Base-by-base conservation (phyloP, 495 filamentous ascomycete genomes). In the Aspergillus steynii region DNA sequence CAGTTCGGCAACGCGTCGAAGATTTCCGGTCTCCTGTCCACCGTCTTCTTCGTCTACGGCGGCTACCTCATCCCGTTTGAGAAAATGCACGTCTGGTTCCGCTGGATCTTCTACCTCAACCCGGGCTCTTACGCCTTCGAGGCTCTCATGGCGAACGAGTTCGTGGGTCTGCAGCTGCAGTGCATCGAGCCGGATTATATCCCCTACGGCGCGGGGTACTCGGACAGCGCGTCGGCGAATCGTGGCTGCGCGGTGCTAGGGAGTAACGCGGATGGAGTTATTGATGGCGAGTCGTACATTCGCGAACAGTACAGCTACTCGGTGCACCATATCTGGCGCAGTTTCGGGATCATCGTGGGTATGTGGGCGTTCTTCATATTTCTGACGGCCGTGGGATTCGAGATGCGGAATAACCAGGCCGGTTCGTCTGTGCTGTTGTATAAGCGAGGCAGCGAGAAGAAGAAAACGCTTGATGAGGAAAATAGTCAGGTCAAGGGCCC, bases 61-160 rank as follows among this genome's bases (percentile, higher is more conserved):
- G 91, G 94, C 7, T 98, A 96, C 71, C 84, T 88, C 2, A 90
- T 98, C 59, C 94, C 93, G 0, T 86, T 86, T 57, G 68, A 72
- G 46, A 71, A 76, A 29, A 96, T 96, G 91, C 85, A 88, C 6
- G 81, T 78, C 3, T 97, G 92, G 89, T 91, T 91, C 65, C 83
- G 91, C 25, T 97, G 93, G 94, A 83, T 97, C 57, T 91, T 92
- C 68, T 97, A 92, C 64, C 73, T 97, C 8, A 89, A 96, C 66
- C 92, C 93, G 2, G 83, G 95, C 31, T 85, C 86, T 0, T 97
- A 96, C 65, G 86, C 89, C 2, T 97, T 96, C 64, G 93, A 97
- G 73, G 81, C 88, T 0, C 74, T 97, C 12, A 91, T 97, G 88
- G 86, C 95, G 53, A 97, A 97, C 69, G 93, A 97, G 73, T 97